Conservation (phyloP, 495 filamentous ascomycete genomes). For the Aspergillus coremiiformis region DNA sequence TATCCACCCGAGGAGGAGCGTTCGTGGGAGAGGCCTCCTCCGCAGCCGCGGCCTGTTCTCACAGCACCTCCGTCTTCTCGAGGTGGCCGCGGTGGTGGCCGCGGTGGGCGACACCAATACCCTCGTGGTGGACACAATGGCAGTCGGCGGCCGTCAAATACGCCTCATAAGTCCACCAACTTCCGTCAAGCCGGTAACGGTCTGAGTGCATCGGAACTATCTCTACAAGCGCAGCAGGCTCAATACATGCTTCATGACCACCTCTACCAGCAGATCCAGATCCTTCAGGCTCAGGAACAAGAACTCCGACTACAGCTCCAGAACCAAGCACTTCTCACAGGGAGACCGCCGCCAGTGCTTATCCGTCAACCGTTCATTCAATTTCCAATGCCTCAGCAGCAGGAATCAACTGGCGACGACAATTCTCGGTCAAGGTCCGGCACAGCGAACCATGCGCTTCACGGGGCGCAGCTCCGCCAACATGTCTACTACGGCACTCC, state of each 20-base stretch:
- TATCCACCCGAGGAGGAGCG: conserved; percentile 80
- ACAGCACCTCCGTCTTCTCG: conserved; percentile 43
- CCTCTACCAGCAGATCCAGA: conserved; percentile 55
- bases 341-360: conserved; percentile 40
- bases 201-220: conserved; percentile 33
- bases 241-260: conserved; percentile 51
- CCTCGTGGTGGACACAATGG: conserved; percentile 36
- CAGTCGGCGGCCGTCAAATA: conserved; percentile 49
- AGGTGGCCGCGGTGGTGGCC: conserved; percentile 46
- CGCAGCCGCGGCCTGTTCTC: conserved; percentile 53
- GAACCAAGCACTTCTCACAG: conserved; percentile 48
- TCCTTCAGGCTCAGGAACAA: conserved; percentile 59
- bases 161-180: conserved; percentile 33
- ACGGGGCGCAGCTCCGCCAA: conserved; percentile 39
- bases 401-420: conserved; percentile 34
- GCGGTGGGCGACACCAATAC: conserved; percentile 49
- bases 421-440: conserved; percentile 36
- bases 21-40: conserved; percentile 63
- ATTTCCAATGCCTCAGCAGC: conserved; percentile 37
- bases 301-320: conserved; percentile 55
- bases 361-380: conserved; percentile 42
- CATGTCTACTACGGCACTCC: conserved; percentile 42
- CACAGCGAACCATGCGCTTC: conserved; percentile 42
- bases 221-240: conserved; percentile 44
- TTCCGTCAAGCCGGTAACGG: conserved; percentile 30